Base-by-base conservation (phyloP, 495 filamentous ascomycete genomes). In the Neurospora sp. region DNA sequence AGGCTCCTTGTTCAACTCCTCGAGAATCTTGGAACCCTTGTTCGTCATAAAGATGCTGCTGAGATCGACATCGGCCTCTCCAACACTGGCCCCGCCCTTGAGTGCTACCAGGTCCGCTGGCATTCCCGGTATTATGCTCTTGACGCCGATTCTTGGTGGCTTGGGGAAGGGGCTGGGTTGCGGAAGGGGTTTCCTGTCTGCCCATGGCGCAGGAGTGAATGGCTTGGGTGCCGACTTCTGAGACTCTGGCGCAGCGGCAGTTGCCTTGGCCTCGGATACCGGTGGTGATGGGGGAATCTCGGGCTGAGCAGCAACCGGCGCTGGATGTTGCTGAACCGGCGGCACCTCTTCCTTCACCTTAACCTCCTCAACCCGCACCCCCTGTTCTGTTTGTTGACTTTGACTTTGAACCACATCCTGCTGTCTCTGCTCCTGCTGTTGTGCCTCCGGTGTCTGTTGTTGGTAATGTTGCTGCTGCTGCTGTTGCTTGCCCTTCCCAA, bases 31-130 rank as follows among this genome's bases (percentile, higher is more conserved):
- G 8, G 81, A 81, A 9, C 78, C 82, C 39, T 73, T 77, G 44
- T 59, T 76, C 20, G 82, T 84, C 40, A 76, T 80, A 48, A 85
- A 85, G 39, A 85, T 53, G 68, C 81, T 80, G 53, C 82, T 80
- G 53, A 83, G 40, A 70, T 84, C 74, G 35, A 83, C 74, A 38
- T 68, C 73, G 0, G 40, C 59, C 12, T 72, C 69, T 22, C 9
- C 45, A 10, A 22, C 4, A 53, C 3, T 10, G 48, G 48, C 20
- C 27, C 39, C 73, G 2, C 70, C 70, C 35, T 68, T 74, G 16
- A 53, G 27, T 16, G 61, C 31, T 1, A 27, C 22, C 53, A 65
- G 27, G 53, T 35, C 27, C 2, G 53, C 53, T 35, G 53, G 53
- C 1, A 65, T 16, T 35, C 53, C 53, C 27, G 53, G 53, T 35